Evolutionary conservation across 257 asterid genomes (phyloP).

Genomic region (Penstemon eatonii): DNA sequence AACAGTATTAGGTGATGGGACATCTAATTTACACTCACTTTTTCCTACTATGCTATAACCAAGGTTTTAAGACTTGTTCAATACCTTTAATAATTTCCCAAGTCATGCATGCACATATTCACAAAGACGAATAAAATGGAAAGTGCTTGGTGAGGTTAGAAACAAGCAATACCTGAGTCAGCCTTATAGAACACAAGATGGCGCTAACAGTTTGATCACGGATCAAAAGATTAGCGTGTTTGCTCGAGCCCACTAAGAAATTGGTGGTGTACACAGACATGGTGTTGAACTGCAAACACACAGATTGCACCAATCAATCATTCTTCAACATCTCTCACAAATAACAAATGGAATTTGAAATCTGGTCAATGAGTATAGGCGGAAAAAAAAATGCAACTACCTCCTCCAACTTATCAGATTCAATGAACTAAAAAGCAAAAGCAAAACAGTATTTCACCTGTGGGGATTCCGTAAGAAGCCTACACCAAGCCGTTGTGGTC

Average conservation of each 20-base stretch:
- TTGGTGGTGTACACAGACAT: slow-evolving; percentile 27
- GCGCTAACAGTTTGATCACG: slow-evolving; percentile 32
- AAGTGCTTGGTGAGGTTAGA: not conserved
- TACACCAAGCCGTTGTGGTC: slow-evolving; percentile 46
- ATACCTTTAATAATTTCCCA: slow-evolving; percentile 11
- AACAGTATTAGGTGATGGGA: not conserved
- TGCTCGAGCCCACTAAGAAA: slow-evolving; percentile 44
- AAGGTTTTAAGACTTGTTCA: slow-evolving; percentile 5
- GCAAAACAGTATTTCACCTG: slow-evolving; percentile 30
- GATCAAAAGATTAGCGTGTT: slow-evolving; percentile 41
- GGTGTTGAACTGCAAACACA: slow-evolving; percentile 39
- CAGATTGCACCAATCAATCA: not conserved
- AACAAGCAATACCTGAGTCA: slow-evolving; percentile 35
- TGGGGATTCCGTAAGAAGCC: slow-evolving; percentile 41
- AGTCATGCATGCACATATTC: not conserved
- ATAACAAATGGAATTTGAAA: not conserved
- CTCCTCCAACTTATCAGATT: not conserved
- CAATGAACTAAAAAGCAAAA: not conserved
- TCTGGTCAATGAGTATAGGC: not conserved
- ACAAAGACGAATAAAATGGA: slow-evolving; percentile 23
- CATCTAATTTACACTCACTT: not conserved
- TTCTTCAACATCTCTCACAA: not conserved
- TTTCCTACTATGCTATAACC: slow-evolving; percentile 5
- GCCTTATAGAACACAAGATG: slow-evolving; percentile 35
- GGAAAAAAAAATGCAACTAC: not conserved